Conservation (phyloP, 176 grass and related monocot species). For the Paspalum notatum region DNA sequence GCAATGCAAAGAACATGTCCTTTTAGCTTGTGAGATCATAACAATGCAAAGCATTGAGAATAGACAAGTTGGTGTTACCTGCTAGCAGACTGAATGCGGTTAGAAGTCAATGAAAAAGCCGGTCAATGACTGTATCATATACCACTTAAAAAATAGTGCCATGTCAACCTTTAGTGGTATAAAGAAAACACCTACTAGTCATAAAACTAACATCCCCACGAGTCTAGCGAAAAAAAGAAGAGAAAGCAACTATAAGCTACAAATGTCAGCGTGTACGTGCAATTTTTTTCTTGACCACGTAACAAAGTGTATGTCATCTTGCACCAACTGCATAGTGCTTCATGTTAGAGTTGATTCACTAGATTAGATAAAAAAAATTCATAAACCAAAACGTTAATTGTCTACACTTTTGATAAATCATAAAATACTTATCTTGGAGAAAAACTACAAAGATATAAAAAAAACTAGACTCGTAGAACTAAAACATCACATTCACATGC, state of each 20-base stretch:
- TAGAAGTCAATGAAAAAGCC: background rate
- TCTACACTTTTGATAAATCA: too few species aligned
- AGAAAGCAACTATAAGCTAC: background rate
- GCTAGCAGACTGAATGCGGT: background rate
- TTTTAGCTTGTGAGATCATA: background rate
- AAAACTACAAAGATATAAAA: too few species aligned
- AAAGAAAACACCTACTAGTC: too few species aligned
- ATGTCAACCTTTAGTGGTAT: background rate
- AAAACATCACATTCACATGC: too few species aligned
- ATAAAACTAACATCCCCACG: too few species aligned
- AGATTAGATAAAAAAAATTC: too few species aligned
- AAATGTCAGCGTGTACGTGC: background rate
- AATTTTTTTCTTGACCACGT: background rate
- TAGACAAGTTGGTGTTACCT: background rate
- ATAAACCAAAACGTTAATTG: too few species aligned
- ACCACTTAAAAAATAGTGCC: too few species aligned
- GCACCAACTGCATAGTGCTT: background rate
- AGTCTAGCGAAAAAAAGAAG: background rate
- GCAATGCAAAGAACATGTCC: background rate
- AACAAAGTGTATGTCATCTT: background rate
- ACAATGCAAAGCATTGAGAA: background rate
- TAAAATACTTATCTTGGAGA: too few species aligned
- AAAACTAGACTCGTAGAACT: too few species aligned
- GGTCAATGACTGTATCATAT: too few species aligned
- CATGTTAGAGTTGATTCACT: background rate